A percentile compares a stretch with the other conserved stretches of the same genome.
phyloP scores from a whole-genome alignment of 2,329 filamentous ascomycete species.

The Neospermospora avenae region DNA sequence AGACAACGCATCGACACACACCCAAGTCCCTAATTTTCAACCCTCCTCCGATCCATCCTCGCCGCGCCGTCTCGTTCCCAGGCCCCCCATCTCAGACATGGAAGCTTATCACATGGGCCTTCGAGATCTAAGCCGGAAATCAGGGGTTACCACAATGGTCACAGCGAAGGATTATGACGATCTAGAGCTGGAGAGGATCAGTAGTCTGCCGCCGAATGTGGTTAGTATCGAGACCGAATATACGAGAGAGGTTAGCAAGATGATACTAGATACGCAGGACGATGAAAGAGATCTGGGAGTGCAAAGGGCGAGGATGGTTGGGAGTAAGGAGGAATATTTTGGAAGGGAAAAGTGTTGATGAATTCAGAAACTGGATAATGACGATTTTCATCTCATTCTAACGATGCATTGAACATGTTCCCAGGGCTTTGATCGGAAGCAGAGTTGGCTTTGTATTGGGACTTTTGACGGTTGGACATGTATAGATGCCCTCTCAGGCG shows the following conservation, averaged over 20 bases:
- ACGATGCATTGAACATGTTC: background rate
- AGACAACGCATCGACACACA: slow-evolving; percentile 34
- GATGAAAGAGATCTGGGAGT: background rate
- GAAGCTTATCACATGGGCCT: slow-evolving; percentile 13
- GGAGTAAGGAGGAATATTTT: slow-evolving; percentile 11
- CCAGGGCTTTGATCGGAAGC: no score
- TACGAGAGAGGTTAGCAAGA: background rate
- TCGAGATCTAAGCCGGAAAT: slow-evolving; percentile 12
- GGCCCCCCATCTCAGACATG: slow-evolving; percentile 3
- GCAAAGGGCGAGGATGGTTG: background rate
- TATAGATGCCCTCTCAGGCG: no score
- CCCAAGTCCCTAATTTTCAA: slow-evolving; percentile 3
- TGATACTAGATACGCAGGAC: background rate
- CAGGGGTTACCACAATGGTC: slow-evolving; percentile 22
- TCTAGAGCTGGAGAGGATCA: slow-evolving; percentile 10
- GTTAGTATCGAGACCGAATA: slow-evolving; percentile 20
- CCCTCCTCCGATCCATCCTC: background rate
- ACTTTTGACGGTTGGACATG: no score
- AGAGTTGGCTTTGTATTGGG: no score
- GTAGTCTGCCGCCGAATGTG: slow-evolving; percentile 13
- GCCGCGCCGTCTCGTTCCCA: slow-evolving; percentile 3
- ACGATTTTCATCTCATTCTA: no score
- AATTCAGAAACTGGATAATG: no score
- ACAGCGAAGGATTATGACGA: slow-evolving; percentile 12
- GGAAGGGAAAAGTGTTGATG: slow-evolving; percentile 3